Conservation (phyloP, 495 filamentous ascomycete genomes). For the Penicillium salamii region DNA sequence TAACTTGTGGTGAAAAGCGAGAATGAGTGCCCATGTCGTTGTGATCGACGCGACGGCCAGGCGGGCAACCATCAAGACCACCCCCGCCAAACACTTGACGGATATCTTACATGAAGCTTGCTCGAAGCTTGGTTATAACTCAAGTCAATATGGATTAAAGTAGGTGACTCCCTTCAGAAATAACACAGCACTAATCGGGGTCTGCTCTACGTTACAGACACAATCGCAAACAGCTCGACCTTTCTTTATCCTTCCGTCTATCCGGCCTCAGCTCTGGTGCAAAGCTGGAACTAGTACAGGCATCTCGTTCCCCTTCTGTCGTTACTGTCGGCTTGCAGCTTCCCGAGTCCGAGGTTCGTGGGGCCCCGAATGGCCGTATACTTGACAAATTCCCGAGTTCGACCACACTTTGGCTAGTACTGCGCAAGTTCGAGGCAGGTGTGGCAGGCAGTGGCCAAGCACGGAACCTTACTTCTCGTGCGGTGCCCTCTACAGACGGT, state of each 20-base stretch:
- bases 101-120: constrained; percentile 88
- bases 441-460: constrained; percentile 52
- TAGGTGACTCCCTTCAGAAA: constrained; percentile 34
- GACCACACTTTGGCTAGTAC: constrained; percentile 79
- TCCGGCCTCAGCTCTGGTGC: constrained; percentile 82
- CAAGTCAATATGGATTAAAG: constrained; percentile 80
- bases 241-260: constrained; percentile 81
- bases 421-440: constrained; percentile 82
- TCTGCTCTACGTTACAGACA: constrained; percentile 46
- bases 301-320: constrained; percentile 75
- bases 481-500: constrained; percentile 57
- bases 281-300: constrained; percentile 86
- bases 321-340: constrained; percentile 84
- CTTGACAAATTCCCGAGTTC: constrained; percentile 80
- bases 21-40: constrained; percentile 85
- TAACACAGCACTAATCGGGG: constrained; percentile 9
- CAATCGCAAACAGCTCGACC: constrained; percentile 78
- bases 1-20: background rate
- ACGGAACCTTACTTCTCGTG: constrained; percentile 76
- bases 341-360: constrained; percentile 60
- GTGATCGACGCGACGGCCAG: constrained; percentile 76
- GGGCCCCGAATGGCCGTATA: constrained; percentile 58
- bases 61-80: constrained; percentile 76
- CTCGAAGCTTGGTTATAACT: constrained; percentile 65
- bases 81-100: constrained; percentile 70